Evolutionary conservation across 345 rosid species (phyloP).

Genomic region (Physaria fendleri): DNA sequence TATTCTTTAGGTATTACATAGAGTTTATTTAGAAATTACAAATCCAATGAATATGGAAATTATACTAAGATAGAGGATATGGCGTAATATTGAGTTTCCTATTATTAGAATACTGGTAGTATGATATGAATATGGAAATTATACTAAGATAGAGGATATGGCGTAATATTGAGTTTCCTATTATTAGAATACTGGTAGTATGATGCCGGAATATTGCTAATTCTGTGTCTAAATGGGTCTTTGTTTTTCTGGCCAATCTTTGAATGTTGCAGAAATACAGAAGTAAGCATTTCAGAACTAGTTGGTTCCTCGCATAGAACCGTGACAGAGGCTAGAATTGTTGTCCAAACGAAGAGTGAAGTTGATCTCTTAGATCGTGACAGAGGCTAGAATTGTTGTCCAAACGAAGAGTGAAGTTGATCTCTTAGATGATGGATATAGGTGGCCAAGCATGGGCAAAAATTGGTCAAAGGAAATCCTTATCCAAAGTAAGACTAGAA

Average conservation of each 20-base stretch:
- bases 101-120: too few species aligned
- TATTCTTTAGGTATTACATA: too few species aligned
- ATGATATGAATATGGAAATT: too few species aligned
- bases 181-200: too few species aligned
- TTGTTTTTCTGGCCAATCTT: background rate
- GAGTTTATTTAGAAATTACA: too few species aligned
- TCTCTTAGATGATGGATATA: slow-evolving; percentile 85
- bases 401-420: slow-evolving; percentile 94
- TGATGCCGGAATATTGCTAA: too few species aligned
- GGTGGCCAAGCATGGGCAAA: slow-evolving; percentile 96
- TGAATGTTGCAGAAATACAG: slow-evolving; percentile 43
- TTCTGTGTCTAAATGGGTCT: too few species aligned
- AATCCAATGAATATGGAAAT: too few species aligned
- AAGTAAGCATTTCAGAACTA: slow-evolving; percentile 43
- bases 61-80: too few species aligned
- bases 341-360: slow-evolving; percentile 87
- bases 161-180: too few species aligned
- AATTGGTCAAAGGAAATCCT: slow-evolving; percentile 91
- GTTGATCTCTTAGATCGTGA: slow-evolving; percentile 91
- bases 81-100: too few species aligned
- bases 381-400: slow-evolving; percentile 77
- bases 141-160: too few species aligned
- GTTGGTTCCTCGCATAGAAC: slow-evolving; percentile 49
- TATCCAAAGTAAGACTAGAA: slow-evolving; percentile 55
- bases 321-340: slow-evolving; percentile 70